These are phyloP conservation scores for Ochetophila trinervis DNA, from an alignment of 306 rosid species.

Conservation along the genomic window DNA sequence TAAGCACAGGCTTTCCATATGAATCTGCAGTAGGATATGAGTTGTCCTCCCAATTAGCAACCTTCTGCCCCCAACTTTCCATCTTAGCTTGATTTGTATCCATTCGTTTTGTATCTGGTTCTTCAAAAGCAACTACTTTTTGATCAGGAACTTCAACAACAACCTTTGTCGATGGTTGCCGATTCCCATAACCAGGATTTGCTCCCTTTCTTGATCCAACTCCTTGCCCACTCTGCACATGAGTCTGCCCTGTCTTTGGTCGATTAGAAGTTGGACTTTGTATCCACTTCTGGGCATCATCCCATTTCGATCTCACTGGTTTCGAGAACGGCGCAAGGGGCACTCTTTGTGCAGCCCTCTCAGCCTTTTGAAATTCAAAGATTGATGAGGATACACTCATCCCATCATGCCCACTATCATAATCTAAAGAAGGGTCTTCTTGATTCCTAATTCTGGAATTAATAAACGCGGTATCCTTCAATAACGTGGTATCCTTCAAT, in stretches of 20 bases:
- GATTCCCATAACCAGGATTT: constrained; percentile 49
- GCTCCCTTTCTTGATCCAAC: constrained; percentile 49
- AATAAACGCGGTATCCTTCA: constrained; percentile 37
- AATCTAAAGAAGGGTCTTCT: constrained; percentile 63
- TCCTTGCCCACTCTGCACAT: constrained; percentile 54
- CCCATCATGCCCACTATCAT: constrained; percentile 51
- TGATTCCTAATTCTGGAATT: constrained; percentile 46
- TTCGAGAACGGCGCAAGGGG: constrained; percentile 76
- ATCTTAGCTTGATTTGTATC: constrained; percentile 66
- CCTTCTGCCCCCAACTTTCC: constrained; percentile 59
- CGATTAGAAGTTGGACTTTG: constrained; percentile 80
- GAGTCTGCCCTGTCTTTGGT: constrained; percentile 58
- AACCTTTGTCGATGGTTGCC: constrained; percentile 65
- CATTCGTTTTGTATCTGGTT: constrained; percentile 86
- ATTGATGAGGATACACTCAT: constrained; percentile 48
- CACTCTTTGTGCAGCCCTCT: constrained; percentile 64
- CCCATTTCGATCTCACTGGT: constrained; percentile 96
- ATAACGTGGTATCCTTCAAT: constrained; percentile 41
- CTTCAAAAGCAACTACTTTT: constrained; percentile 51
- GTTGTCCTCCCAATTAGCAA: constrained; percentile 66
- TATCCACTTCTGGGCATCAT: constrained; percentile 98
- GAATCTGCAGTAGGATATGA: constrained; percentile 62
- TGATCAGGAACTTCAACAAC: constrained; percentile 82
- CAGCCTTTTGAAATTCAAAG: constrained; percentile 89
- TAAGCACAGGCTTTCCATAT: constrained; percentile 50